Conservation (phyloP, 768 basidiomycete genomes). For the Saitozyma sp. region DNA sequence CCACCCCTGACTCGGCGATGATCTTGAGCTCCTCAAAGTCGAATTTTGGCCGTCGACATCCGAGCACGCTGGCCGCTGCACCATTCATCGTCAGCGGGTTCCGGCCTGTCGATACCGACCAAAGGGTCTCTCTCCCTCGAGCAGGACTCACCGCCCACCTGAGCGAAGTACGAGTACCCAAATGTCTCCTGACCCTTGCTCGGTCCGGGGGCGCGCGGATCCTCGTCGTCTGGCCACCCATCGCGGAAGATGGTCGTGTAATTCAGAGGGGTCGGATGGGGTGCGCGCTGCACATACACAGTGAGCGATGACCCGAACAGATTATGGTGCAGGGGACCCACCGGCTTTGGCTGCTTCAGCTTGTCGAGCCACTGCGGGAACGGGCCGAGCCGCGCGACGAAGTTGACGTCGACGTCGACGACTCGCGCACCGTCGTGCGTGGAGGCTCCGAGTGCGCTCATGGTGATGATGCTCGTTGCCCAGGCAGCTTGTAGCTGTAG, state of each 20-base stretch:
- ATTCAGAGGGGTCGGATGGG: not conserved
- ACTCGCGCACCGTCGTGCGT: too few relatives aligned
- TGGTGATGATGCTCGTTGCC: too few relatives aligned
- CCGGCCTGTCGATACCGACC: too few relatives aligned
- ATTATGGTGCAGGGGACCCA: too few relatives aligned
- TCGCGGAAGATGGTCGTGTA: not conserved
- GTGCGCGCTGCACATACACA: too few relatives aligned
- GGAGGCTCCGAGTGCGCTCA: too few relatives aligned
- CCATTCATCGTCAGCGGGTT: not conserved
- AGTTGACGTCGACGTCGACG: too few relatives aligned
- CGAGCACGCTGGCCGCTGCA: not conserved
- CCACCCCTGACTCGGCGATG: not conserved
- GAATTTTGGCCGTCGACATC: not conserved
- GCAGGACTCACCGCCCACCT: not conserved
- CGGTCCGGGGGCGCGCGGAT: not conserved
- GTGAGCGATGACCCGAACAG: too few relatives aligned
- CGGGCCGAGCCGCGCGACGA: too few relatives aligned
- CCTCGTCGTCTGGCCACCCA: not conserved
- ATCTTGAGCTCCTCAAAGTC: not conserved
- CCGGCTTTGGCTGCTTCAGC: too few relatives aligned
- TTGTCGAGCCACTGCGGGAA: too few relatives aligned
- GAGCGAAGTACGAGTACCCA: not conserved
- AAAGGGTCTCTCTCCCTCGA: not conserved
- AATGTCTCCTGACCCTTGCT: not conserved
- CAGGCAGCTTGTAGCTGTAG: too few relatives aligned